phyloP scores from a whole-genome alignment of 1,284 basidiomycete species.

The Mycena citricolor region DNA sequence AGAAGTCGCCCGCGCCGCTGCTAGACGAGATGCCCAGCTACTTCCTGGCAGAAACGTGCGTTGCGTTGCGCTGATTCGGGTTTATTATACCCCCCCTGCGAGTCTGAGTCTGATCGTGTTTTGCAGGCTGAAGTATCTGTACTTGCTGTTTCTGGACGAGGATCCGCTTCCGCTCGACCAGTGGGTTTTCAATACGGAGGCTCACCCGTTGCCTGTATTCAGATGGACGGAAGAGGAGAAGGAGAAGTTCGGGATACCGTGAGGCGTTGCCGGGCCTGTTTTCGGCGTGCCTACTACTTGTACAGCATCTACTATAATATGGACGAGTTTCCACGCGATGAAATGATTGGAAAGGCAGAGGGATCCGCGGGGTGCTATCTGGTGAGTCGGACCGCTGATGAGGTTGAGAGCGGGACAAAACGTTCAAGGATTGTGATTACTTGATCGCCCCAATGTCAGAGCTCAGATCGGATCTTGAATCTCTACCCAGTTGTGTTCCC shows the following conservation, averaged over 20 bases:
- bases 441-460: too few species aligned
- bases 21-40: conserved; percentile 46
- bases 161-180: conserved; percentile 63
- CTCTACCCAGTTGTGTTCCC: too few species aligned
- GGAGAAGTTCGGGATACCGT: conserved; percentile 21
- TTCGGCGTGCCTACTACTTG: too few species aligned
- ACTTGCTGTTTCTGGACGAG: conserved; percentile 57
- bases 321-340: too few species aligned
- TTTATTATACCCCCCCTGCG: neutral
- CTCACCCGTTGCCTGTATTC: conserved; percentile 78
- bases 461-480: too few species aligned
- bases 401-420: too few species aligned
- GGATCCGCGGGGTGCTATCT: too few species aligned
- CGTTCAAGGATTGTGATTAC: too few species aligned
- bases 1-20: conserved; percentile 29
- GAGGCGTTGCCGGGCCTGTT: too few species aligned
- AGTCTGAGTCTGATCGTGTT: neutral
- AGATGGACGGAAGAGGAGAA: conserved; percentile 56
- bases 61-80: neutral
- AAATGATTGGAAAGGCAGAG: too few species aligned
- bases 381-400: too few species aligned
- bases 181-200: conserved; percentile 88
- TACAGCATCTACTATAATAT: too few species aligned
- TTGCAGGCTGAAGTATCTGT: conserved; percentile 64
- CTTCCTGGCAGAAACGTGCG: conserved; percentile 24